Evolutionary conservation across 352 stramenopile genomes (phyloP).

Genomic region (Pythium plurisporium): DNA sequence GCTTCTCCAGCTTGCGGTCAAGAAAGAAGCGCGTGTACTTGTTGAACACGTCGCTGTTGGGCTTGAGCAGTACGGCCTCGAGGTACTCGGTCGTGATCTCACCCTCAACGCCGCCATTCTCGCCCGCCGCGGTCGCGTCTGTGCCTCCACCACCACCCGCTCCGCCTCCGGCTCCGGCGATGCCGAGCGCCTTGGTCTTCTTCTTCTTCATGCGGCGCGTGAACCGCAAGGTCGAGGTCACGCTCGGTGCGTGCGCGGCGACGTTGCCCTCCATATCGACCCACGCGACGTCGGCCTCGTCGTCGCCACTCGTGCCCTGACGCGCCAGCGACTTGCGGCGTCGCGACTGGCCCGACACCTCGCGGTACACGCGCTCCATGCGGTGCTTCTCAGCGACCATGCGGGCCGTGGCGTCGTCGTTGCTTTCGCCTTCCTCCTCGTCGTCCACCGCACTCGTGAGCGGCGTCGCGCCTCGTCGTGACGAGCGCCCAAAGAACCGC

Average conservation of each 20-base stretch:
- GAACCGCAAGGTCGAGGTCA: slow-evolving; percentile 25
- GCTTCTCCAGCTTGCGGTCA: slow-evolving; percentile 58
- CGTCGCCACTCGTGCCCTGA: slow-evolving; percentile 8
- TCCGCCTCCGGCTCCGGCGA: not conserved
- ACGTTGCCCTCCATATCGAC: slow-evolving; percentile 24
- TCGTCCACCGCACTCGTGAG: not conserved
- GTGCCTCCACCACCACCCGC: not conserved
- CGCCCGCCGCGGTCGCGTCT: not conserved
- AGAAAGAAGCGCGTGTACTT: slow-evolving; percentile 78
- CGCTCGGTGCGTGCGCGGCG: not conserved
- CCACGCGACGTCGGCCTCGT: slow-evolving; percentile 19
- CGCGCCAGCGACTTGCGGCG: slow-evolving; percentile 15
- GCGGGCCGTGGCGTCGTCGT: slow-evolving; percentile 5
- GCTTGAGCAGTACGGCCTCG: slow-evolving; percentile 66
- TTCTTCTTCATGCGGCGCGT: slow-evolving; percentile 15
- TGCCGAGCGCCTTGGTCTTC: slow-evolving; percentile 5
- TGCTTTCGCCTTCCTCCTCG: not conserved
- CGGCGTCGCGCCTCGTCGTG: not conserved
- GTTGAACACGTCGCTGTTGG: slow-evolving; percentile 70
- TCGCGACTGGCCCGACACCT: slow-evolving; percentile 39
- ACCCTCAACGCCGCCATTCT: slow-evolving; percentile 1
- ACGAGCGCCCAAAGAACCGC: slow-evolving; percentile 20
- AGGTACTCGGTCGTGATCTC: slow-evolving; percentile 72
- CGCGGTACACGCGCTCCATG: slow-evolving; percentile 51
- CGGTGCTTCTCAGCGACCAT: slow-evolving; percentile 29